A percentile compares a stretch with the other conserved stretches of the same genome.
Evolutionary conservation across 2,329 filamentous ascomycete genomes (phyloP).

Genomic region (Cadophora luteo-olivacea): DNA sequence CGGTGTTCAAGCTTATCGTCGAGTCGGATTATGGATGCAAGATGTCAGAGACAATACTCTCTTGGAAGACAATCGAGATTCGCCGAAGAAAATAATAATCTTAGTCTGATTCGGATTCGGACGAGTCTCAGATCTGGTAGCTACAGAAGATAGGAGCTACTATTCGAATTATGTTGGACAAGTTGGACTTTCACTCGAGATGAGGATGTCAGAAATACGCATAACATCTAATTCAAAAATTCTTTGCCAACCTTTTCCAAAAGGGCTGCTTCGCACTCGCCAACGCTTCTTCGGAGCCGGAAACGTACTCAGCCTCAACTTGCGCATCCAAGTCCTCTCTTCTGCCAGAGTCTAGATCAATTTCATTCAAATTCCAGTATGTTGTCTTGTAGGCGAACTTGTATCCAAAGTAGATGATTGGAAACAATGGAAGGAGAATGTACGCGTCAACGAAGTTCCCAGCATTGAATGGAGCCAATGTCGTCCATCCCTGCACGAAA

Average conservation of each 20-base stretch:
- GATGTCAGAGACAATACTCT: background rate
- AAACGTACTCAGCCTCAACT: slow-evolving; percentile 22
- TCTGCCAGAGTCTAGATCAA: slow-evolving; percentile 63
- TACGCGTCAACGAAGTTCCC: slow-evolving; percentile 69
- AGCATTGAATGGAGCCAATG: slow-evolving; percentile 61
- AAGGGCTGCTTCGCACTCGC: background rate
- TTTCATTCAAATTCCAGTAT: slow-evolving; percentile 56
- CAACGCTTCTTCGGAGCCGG: slow-evolving; percentile 13
- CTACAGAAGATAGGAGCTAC: too few species aligned
- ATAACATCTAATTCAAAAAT: background rate
- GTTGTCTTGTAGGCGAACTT: slow-evolving; percentile 62
- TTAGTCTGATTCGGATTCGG: background rate
- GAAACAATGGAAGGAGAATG: slow-evolving; percentile 65
- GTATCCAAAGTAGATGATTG: slow-evolving; percentile 60
- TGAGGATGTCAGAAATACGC: too few species aligned
- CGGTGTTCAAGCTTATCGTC: background rate
- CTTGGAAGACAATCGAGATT: background rate
- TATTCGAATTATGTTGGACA: too few species aligned
- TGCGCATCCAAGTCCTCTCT: slow-evolving; percentile 58
- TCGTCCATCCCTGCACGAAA: slow-evolving; percentile 67
- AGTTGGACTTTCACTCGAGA: too few species aligned
- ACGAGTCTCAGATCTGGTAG: too few species aligned
- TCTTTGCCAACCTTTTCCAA: slow-evolving; percentile 13
- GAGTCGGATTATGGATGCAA: background rate
- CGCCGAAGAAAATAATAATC: background rate